Conservation (phyloP, 2,329 filamentous ascomycete genomes). For the Aureobasidium sp. region DNA sequence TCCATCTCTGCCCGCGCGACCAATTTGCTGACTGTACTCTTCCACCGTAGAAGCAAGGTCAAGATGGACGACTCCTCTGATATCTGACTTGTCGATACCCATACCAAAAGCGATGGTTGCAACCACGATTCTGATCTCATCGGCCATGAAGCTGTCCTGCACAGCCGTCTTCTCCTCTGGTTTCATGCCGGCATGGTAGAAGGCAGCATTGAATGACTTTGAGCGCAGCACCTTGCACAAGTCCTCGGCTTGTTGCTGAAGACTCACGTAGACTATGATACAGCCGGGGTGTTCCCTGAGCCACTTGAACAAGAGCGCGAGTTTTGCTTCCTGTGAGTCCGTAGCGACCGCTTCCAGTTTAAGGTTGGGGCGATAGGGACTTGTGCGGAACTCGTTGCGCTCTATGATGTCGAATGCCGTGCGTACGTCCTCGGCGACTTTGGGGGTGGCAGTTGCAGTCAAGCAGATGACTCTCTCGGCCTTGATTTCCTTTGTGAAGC, state of each 20-base stretch:
- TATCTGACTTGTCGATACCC: conserved; percentile 50
- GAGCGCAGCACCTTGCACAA: conserved; percentile 32
- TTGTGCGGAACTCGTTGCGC: conserved; percentile 47
- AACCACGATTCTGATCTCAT: conserved; percentile 37
- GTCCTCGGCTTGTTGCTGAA: conserved; percentile 44
- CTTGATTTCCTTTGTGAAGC: conserved; percentile 46
- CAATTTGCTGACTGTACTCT: conserved; percentile 50
- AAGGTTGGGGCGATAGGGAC: conserved; percentile 51
- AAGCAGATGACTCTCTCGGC: conserved; percentile 52
- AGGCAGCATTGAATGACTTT: conserved; percentile 34
- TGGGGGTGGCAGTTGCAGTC: conserved; percentile 51
- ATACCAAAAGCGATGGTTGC: conserved; percentile 53
- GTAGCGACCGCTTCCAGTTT: conserved; percentile 43
- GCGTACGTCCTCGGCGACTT: conserved; percentile 48
- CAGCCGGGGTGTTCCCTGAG: conserved; percentile 44
- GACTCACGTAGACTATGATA: conserved; percentile 53
- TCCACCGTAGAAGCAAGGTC: conserved; percentile 45
- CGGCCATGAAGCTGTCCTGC: conserved; percentile 46
- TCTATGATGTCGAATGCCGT: conserved; percentile 42
- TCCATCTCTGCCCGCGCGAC: conserved; percentile 48
- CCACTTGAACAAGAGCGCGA: conserved; percentile 39
- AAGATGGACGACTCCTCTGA: conserved; percentile 47
- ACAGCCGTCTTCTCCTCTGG: conserved; percentile 35
- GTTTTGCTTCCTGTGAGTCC: conserved; percentile 36
- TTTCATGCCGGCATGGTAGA: conserved; percentile 46